A percentile compares a stretch with the other conserved stretches of the same genome.
These are phyloP conservation scores for Coelastrella sp. DNA, from an alignment of 139 green algal species.

Conservation along the genomic window DNA sequence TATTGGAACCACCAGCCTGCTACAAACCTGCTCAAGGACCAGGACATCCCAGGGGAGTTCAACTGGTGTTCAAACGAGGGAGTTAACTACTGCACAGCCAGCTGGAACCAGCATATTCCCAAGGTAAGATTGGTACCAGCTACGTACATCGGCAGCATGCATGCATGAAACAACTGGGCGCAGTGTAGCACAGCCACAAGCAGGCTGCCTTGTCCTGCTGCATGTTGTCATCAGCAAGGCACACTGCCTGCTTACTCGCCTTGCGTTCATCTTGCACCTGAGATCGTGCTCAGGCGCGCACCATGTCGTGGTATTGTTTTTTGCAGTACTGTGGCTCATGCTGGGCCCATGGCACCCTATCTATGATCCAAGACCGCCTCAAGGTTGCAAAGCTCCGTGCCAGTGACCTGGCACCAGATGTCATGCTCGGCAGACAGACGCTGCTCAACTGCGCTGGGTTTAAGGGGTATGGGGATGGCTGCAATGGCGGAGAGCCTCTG, in stretches of 20 bases:
- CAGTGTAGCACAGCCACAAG: neutral
- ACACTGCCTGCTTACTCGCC: too few relatives aligned
- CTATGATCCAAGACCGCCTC: conserved; percentile 61
- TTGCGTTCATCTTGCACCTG: neutral
- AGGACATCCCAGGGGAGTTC: conserved; percentile 19
- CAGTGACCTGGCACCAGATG: conserved; percentile 53
- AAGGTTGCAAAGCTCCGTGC: conserved; percentile 50
- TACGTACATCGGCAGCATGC: neutral
- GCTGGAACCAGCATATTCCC: conserved; percentile 60
- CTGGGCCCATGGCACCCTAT: conserved; percentile 58
- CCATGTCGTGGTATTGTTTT: neutral
- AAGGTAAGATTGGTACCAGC: neutral
- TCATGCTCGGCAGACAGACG: conserved; percentile 68
- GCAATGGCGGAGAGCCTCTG: conserved; percentile 64
- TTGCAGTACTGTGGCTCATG: conserved; percentile 32
- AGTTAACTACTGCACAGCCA: conserved; percentile 53
- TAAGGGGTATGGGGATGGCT: conserved; percentile 58
- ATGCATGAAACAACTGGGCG: neutral
- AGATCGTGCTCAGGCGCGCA: neutral
- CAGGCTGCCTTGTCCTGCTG: neutral
- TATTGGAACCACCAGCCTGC: conserved; percentile 33
- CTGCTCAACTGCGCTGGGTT: conserved; percentile 65
- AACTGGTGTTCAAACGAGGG: conserved; percentile 52
- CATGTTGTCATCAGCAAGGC: too few relatives aligned
- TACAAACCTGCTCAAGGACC: neutral